Base-by-base conservation (phyloP, 495 filamentous ascomycete genomes). In the Lophium mytilinum region DNA sequence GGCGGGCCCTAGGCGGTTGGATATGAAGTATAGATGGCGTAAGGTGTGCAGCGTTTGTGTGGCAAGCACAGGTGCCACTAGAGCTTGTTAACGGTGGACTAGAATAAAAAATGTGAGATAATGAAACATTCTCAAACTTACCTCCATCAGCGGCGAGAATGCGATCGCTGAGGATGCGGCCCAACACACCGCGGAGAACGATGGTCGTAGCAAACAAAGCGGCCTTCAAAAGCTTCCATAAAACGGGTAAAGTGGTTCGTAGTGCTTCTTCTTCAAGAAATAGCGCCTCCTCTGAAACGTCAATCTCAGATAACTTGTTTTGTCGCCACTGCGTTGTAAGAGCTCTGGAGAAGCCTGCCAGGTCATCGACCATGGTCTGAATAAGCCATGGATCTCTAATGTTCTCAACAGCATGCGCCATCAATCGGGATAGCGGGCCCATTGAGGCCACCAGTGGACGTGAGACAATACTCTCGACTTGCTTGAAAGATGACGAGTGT, bases 11-110 rank as follows among this genome's bases (percentile, higher is more conserved):
- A 87, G 75, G 17, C 88, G 83, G 14, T 86, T 87, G 1, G 90
- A 88, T 53, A 97, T 81, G 65, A 97, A 98, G 66, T 89, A 89
- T 18, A 96, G 71, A 64, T 89, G 87, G 41, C 89, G 83, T 37
- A 98, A 83, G 14, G 81, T 83, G 48, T 87, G 81, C 30, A 98
- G 82, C 7, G 85, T 76, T 72, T 91, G 88, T 36, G 83, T 78
- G 37, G 88, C 89, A 30, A 95, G 72, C 19, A 78, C 75, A 0
- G 90, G 87, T 0, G 86, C 88, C 48, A 80, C 77, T 60, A 52
- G 1, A 41, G 18, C 30, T 9, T 30, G 21, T 12, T 14, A 18
- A 18, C 80, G 73, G 49, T 47, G 21, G 30, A 33, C 43, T 11
- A 15, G 21, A 48, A 12, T 21, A 18, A 8, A n/a, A 45, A 1